Conservation (phyloP, 139 green algal species). For the Chlamydomonas sphaeroides region DNA sequence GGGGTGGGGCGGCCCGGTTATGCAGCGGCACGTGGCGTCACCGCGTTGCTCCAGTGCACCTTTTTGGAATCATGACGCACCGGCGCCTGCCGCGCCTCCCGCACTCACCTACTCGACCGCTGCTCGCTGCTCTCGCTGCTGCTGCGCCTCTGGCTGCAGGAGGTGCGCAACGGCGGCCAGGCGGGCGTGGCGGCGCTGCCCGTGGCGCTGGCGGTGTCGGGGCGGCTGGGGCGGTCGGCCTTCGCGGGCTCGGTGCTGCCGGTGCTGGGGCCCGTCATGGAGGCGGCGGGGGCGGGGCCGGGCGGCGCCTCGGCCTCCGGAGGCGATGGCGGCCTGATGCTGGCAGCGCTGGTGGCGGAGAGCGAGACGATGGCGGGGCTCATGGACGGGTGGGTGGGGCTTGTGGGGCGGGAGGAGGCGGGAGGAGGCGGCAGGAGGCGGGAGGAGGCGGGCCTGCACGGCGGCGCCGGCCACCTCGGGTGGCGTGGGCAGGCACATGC, state of each 20-base stretch:
- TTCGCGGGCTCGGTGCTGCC: slow-evolving; percentile 7
- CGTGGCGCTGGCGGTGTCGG: background rate
- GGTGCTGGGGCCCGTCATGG: background rate
- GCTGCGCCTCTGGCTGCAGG: background rate
- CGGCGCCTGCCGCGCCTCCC: too few species aligned
- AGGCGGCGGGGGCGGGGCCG: background rate
- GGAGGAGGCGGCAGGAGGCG: background rate
- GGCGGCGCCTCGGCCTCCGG: background rate
- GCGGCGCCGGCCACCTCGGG: too few species aligned
- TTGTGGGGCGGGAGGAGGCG: background rate
- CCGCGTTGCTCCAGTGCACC: too few species aligned
- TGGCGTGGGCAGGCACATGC: too few species aligned
- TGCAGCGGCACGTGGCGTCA: too few species aligned
- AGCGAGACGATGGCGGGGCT: background rate
- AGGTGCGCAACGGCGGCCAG: slow-evolving; percentile 6
- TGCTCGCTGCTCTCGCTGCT: too few species aligned
- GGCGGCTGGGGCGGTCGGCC: background rate
- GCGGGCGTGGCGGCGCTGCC: slow-evolving; percentile 8
- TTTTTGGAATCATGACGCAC: too few species aligned
- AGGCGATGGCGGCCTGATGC: background rate
- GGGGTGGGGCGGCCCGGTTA: too few species aligned
- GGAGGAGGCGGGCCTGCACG: background rate
- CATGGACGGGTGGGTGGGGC: slow-evolving; percentile 1
- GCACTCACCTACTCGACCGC: too few species aligned
- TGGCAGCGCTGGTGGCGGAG: slow-evolving; percentile 15